These are phyloP conservation scores for Hansfordia pulvinata DNA, from an alignment of 2,329 filamentous ascomycete genomes.

Conservation along the genomic window DNA sequence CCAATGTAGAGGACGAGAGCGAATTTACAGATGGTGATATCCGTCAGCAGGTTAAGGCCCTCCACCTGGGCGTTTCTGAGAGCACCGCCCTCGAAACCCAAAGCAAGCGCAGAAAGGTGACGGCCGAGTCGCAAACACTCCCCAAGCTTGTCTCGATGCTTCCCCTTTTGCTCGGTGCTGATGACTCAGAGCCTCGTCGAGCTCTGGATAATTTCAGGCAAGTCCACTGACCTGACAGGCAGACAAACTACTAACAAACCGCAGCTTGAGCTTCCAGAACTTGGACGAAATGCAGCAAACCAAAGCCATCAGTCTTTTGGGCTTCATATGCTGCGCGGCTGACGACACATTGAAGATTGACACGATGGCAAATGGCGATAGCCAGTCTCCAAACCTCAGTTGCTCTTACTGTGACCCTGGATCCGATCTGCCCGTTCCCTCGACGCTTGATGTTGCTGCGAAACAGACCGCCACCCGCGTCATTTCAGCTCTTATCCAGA, in stretches of 20 bases:
- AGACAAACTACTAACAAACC: conserved; percentile 19
- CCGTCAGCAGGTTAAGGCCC: conserved; percentile 8
- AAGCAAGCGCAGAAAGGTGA: conserved; percentile 18
- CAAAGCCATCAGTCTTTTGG: conserved; percentile 38
- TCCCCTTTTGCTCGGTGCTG: conserved; percentile 15
- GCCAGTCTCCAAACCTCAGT: conserved; percentile 3
- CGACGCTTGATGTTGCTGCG: conserved; percentile 8
- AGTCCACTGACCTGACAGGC: too few species aligned
- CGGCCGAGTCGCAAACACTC: conserved; percentile 8
- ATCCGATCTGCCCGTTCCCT: too few species aligned
- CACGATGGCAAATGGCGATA: conserved; percentile 2
- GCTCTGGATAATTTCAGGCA: too few species aligned
- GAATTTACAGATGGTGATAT: conserved; percentile 14
- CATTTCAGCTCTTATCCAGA: conserved; percentile 31
- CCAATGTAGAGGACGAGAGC: conserved; percentile 8
- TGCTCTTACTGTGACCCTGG: conserved; percentile 15
- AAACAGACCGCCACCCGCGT: conserved; percentile 26
- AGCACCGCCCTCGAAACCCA: conserved; percentile 7
- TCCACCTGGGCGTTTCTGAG: conserved; percentile 7
- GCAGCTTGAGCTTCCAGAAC: conserved; percentile 30
- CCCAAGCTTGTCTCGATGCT: conserved; percentile 9
- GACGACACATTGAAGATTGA: conserved; percentile 26
- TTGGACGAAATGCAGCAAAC: conserved; percentile 36
- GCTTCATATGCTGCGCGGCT: conserved; percentile 41
- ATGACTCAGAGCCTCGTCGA: too few species aligned